Percentiles rank a stretch among this genome's conserved stretches.
phyloP scores from a whole-genome alignment of 306 rosid species.

The Glycyrrhiza uralensis region DNA sequence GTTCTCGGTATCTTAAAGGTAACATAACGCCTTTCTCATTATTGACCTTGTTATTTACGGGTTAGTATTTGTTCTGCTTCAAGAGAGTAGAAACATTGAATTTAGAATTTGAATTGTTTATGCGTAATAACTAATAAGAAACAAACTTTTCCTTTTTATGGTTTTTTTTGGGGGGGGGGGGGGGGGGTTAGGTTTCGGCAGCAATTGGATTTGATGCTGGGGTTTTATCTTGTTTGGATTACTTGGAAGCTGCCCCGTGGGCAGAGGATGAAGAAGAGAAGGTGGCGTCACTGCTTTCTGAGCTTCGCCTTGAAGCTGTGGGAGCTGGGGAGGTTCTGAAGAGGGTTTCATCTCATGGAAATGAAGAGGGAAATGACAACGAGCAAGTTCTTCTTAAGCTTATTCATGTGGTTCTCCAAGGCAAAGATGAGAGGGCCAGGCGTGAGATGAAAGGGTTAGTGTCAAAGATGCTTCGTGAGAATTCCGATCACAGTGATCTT shows the following conservation, averaged over 20 bases:
- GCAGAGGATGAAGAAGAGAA: slow-evolving; percentile 98
- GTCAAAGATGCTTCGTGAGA: slow-evolving; percentile 89
- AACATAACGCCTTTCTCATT: too few relatives aligned
- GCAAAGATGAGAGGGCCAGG: slow-evolving; percentile 96
- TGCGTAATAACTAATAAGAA: too few relatives aligned
- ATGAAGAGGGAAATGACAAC: slow-evolving; percentile 71
- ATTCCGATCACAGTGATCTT: slow-evolving; percentile 70
- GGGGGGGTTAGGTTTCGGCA: slow-evolving; percentile 95
- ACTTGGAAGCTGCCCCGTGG: slow-evolving; percentile 98
- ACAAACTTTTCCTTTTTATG: too few relatives aligned
- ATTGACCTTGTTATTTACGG: too few relatives aligned
- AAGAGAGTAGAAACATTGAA: too few relatives aligned
- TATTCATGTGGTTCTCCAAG: slow-evolving; percentile 90
- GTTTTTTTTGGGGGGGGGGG: too few relatives aligned
- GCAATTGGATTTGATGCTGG: slow-evolving; percentile 94
- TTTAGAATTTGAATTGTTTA: slow-evolving; percentile 18
- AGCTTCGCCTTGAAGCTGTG: slow-evolving; percentile 83
- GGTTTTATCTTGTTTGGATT: slow-evolving; percentile 93
- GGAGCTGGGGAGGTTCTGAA: slow-evolving; percentile 92
- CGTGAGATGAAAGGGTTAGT: slow-evolving; percentile 94
- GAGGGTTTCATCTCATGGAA: slow-evolving; percentile 72
- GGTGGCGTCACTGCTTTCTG: slow-evolving; percentile 81
- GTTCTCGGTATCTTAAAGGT: slow-evolving; percentile 92
- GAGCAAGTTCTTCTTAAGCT: slow-evolving; percentile 90
- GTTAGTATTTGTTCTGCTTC: too few relatives aligned